A percentile compares a stretch with the other conserved stretches of the same genome.
Conservation (phyloP, 2,329 filamentous ascomycete species). For the Cyclaneusma minus region DNA sequence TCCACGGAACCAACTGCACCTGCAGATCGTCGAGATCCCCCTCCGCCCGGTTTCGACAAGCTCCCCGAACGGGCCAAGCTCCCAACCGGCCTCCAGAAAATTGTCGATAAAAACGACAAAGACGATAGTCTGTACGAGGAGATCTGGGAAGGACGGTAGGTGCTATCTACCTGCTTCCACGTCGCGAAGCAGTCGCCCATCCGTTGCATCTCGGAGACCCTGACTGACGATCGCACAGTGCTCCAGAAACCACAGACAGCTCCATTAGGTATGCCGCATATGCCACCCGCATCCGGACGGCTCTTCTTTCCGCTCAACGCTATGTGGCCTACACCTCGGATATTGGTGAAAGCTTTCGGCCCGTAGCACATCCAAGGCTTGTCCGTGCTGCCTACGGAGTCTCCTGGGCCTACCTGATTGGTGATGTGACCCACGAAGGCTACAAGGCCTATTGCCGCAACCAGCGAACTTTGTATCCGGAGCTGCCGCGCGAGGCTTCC, state of each 20-base stretch:
- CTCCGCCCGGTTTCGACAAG: constrained; percentile 31
- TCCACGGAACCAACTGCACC: constrained; percentile 16
- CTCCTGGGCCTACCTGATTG: constrained; percentile 82
- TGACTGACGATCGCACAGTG: constrained; percentile 26
- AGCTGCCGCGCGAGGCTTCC: constrained; percentile 27
- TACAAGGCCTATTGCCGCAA: constrained; percentile 92
- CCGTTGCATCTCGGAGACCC: constrained; percentile 2
- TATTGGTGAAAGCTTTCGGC: constrained; percentile 91
- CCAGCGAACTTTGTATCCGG: constrained; percentile 56
- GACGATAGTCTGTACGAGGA: constrained; percentile 66
- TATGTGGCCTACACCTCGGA: constrained; percentile 97
- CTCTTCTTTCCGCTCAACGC: constrained; percentile 78
- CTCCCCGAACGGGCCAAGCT: constrained; percentile 35
- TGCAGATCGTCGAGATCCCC: constrained; percentile 14
- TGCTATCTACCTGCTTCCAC: constrained; percentile 21
- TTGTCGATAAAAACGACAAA: constrained; percentile 39
- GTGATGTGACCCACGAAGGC: constrained; percentile 83
- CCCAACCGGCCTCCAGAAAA: constrained; percentile 36
- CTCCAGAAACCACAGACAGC: constrained; percentile 67
- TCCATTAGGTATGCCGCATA: constrained; percentile 87
- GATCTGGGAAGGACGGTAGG: constrained; percentile 65
- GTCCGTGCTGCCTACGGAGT: constrained; percentile 76
- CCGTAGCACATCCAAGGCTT: constrained; percentile 72
- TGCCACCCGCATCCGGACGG: constrained; percentile 68
- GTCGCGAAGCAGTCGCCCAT: constrained; percentile 2